Conservation (phyloP, 2,329 filamentous ascomycete genomes). For the Xenoacremonium recifei region DNA sequence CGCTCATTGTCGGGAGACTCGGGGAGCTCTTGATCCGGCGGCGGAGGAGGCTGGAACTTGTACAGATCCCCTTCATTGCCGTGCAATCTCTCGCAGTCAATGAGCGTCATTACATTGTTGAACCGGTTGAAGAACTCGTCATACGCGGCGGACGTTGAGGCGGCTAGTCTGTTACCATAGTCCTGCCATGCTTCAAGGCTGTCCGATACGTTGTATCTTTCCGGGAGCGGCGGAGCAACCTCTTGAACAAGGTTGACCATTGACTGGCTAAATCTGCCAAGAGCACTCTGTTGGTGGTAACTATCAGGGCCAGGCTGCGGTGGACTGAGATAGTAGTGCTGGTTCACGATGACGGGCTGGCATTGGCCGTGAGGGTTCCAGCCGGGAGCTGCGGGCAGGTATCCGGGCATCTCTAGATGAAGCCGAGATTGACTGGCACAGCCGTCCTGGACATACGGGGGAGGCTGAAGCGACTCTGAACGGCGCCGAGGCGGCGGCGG, state of each 20-base stretch:
- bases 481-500: slow-evolving; percentile 9
- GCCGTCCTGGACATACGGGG: slow-evolving; percentile 20
- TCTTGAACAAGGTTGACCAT: slow-evolving; percentile 43
- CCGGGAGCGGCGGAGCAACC: slow-evolving; percentile 30
- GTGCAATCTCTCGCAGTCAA: slow-evolving; percentile 60
- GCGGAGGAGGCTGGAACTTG: slow-evolving; percentile 31
- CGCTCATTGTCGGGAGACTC: slow-evolving; percentile 8
- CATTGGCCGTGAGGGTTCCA: slow-evolving; percentile 15
- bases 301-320: slow-evolving; percentile 4
- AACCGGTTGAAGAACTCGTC: slow-evolving; percentile 63
- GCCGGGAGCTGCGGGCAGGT: slow-evolving; percentile 21
- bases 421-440: slow-evolving; percentile 21
- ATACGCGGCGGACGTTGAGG: slow-evolving; percentile 47
- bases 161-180: slow-evolving; percentile 40
- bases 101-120: slow-evolving; percentile 67
- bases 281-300: slow-evolving; percentile 13
- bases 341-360: slow-evolving; percentile 50
- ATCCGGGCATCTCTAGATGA: slow-evolving; percentile 20
- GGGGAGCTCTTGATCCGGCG: background rate
- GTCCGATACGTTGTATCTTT: slow-evolving; percentile 44
- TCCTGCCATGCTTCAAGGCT: slow-evolving; percentile 42
- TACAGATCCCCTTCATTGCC: slow-evolving; percentile 57
- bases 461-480: slow-evolving; percentile 10
- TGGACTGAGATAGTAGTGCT: slow-evolving; percentile 42
- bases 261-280: slow-evolving; percentile 38